Percentiles rank a stretch among this genome's conserved stretches.
Evolutionary conservation across 192 early-diverging fungal species (phyloP).

Genomic region (Umbelopsis sp.): DNA sequence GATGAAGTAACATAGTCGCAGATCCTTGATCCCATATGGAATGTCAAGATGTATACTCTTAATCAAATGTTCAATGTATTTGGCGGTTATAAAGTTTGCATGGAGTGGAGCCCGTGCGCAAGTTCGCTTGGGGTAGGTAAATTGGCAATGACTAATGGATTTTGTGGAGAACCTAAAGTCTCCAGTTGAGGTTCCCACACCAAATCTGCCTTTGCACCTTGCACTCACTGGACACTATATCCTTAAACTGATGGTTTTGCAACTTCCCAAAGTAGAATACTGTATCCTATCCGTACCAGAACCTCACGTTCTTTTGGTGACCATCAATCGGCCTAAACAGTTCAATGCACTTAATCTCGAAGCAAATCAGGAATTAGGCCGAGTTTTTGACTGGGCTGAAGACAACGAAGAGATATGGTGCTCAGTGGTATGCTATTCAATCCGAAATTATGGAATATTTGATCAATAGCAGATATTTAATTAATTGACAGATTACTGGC

Average conservation of each 20-base stretch:
- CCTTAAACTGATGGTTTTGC: not conserved
- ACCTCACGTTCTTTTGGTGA: slow-evolving; percentile 35
- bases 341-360: slow-evolving; percentile 38
- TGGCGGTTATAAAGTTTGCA: no score
- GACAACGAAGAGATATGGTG: slow-evolving; percentile 34
- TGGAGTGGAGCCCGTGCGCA: not conserved
- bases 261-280: slow-evolving; percentile 28
- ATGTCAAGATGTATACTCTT: no score
- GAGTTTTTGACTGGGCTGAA: slow-evolving; percentile 40
- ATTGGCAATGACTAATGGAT: slow-evolving; percentile 8
- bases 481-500: slow-evolving; percentile 33
- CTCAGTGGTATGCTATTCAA: slow-evolving; percentile 29
- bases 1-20: no score
- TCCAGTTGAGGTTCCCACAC: slow-evolving; percentile 20
- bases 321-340: slow-evolving; percentile 40
- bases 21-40: no score
- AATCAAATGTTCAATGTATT: no score
- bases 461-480: not conserved
- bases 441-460: not conserved
- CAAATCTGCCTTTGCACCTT: not conserved
- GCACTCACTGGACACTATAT: not conserved
- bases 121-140: not conserved
- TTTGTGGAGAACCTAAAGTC: not conserved
- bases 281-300: slow-evolving; percentile 27
- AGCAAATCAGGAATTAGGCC: slow-evolving; percentile 31